A percentile compares a stretch with the other conserved stretches of the same genome.
Evolutionary conservation across 164 flowering plant genomes (phyloP).

Genomic region (Magnolia sinica): DNA sequence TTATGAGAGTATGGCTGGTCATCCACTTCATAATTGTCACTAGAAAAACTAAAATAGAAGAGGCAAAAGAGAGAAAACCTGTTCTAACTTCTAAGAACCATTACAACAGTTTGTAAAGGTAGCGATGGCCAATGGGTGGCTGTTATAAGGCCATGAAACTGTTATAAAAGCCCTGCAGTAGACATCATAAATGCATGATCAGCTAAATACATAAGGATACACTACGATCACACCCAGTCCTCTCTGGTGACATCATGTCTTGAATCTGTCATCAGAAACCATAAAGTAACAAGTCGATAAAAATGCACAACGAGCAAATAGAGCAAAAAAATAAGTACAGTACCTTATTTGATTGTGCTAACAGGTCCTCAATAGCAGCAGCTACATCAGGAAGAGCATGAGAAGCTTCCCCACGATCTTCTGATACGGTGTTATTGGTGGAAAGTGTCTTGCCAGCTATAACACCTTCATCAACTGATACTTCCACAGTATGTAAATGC

Average conservation of each 20-base stretch:
- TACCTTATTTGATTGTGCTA: slow-evolving; percentile 91
- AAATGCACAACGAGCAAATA: not conserved
- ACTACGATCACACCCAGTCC: slow-evolving; percentile 42
- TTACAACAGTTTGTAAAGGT: too few relatives aligned
- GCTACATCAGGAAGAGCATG: slow-evolving; percentile 78
- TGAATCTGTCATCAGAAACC: slow-evolving; percentile 47
- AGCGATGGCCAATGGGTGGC: too few relatives aligned
- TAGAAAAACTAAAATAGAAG: too few relatives aligned
- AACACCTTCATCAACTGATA: slow-evolving; percentile 3
- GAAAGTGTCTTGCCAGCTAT: slow-evolving; percentile 17
- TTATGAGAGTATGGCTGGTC: too few relatives aligned
- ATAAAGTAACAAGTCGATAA: slow-evolving; percentile 7
- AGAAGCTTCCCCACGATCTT: slow-evolving; percentile 29
- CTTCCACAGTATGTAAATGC: slow-evolving; percentile 14
- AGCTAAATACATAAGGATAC: slow-evolving; percentile 50
- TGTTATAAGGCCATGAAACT: not conserved
- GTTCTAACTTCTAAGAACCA: too few relatives aligned
- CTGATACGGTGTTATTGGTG: slow-evolving; percentile 13
- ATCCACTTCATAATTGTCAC: too few relatives aligned
- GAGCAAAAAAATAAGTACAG: not conserved
- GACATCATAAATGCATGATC: not conserved
- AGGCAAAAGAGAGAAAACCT: too few relatives aligned
- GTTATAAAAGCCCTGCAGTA: not conserved
- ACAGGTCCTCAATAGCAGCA: slow-evolving; percentile 81
- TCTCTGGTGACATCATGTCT: slow-evolving; percentile 50